Base-by-base conservation (phyloP, 805 yeast genomes). In the Brettanomyces naardenensis region DNA sequence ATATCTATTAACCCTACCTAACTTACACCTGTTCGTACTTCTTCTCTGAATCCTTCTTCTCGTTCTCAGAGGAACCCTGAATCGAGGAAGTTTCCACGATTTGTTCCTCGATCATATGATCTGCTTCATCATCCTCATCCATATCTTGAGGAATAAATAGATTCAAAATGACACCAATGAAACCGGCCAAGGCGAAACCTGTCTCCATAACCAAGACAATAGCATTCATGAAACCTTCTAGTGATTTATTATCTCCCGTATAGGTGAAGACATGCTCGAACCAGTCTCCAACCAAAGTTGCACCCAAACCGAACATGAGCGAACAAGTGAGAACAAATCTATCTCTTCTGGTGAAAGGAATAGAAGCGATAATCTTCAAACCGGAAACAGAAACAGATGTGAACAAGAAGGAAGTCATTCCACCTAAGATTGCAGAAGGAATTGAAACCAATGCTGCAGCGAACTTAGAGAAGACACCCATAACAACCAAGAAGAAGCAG, bases 391-490 rank as follows among this genome's bases (percentile, higher is more conserved):
- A 75, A 32, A 73, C 78, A 14, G 77, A 68, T 19, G 74, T 68
- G 61, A 72, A 73, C 36, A 73, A 57, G 60, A 73, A 73, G 11
- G 77, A 54, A 20, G 79, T 72, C 95, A 87, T 85, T 46, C 95
- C 95, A 45, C 95, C 96, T 40, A 88, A 67, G 22, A 80, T 85
- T 1, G 92, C 68, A 39, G 67, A 69, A 30, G 95, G 95, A 52
- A 84, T 85, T 26, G 94, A 71, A 21, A 81, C 86, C 42, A 88
- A 68, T n/a, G 95, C 88, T 35, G 92, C 94, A 28, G 89, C 88
- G 56, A 85, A 85, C 60, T 85, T 84, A 42, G 94, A 71, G 56
- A 88, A 83, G 30, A 88, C 62, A 29, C 97, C 97, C 95, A 88
- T 86, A 43, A 88, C 58, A 39, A 88, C 53, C 46, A 88, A 64